Base-by-base conservation (phyloP, 257 asterid species). In the Vinca minor region DNA sequence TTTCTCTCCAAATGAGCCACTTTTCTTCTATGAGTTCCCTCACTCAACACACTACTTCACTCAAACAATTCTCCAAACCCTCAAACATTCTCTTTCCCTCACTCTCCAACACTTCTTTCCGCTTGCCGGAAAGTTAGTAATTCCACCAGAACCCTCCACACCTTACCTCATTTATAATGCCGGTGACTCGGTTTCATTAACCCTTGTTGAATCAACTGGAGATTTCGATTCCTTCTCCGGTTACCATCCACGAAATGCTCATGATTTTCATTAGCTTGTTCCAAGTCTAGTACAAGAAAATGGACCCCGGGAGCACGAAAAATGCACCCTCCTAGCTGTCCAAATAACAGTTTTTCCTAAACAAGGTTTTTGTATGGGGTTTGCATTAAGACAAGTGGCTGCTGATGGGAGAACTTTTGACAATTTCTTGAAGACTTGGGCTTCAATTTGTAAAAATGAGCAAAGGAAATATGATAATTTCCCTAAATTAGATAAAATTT, bases 391-490 rank as follows among this genome's bases (percentile, higher is more conserved):
- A 46, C 79, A 76, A 39, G 90, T 72, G 52, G 87, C 56, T 3
- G 83, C 86, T 3, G 94, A 85, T 65, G 79, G 83, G 62, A 81
- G 86, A 35, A 81, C 86, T 6, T 83, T 83, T 62, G 62, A 82
- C 63, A 83, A 83, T 63, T 82, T 82, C 66, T 32, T 78, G 62
- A 34, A 34, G 47, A 71, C 78, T 0, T 85, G 92, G 88, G 79
- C 86, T 26, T 59, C 65, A 0, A 71, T 72, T 54, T 67, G 45
- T 39, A 73, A 45, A 63, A 11, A 20, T 1, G 70, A 59, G 8
- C 66, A 71, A 2, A 68, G 59, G 10, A 49, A n/a, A 31, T 31
- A 35, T 17, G 58, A 42, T 1, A 15, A 41, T 21, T 34, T 59
- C 17, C 59, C 57, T 0, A 12, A 1, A 4, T 12, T 3, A 36